Base-by-base conservation (phyloP, 805 yeast species). In the Starmerella sirachaensis region DNA sequence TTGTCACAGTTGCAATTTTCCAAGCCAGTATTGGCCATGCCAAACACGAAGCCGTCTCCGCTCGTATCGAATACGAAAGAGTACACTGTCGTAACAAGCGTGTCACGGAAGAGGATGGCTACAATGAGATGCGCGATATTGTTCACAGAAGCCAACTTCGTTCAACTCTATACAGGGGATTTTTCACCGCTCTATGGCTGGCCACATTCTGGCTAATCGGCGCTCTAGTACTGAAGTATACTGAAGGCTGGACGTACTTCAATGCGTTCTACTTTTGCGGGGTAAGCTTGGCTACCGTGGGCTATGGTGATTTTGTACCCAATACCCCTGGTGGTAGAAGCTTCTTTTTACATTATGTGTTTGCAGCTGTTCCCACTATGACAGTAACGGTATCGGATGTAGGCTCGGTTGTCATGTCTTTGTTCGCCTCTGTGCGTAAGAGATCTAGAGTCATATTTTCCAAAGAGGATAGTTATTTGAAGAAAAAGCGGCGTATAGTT, bases 281-380 rank as follows among this genome's bases (percentile, higher is more conserved):
- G 45, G 59, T 80, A 27, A 75, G 88, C 50, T 66, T 85, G 36
- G 59, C 83, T 6, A 81, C 94, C 0, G 78, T 85, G 39, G 94
- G 94, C 1, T 83, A 80, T 57, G 95, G 94, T 21, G 85, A 77
- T 52, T 74, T 63, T 48, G 64, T 73, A 1, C 93, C 94, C 1
- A 40, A 34, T 1, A 58, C 76, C 0, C 59, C 75, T 1, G 76
- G 79, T 5, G 93, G 93, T 1, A 60, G 78, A 29, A 69, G 78
- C 1, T 72, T 83, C 47, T 84, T 84, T 50, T 73, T 81, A 6
- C 58, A 74, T 8, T 85, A 94, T 94, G 78, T 85, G 0, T 54
- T 85, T 16, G 62, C 74, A 6, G 93, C 94, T 0, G 77, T 85
- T 17, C 95, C 95, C 1, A 63, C 83, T 35, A 83, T 84, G 93